These are phyloP conservation scores for Moricandia moricandioides DNA, from an alignment of 345 rosid species.

Conservation along the genomic window DNA sequence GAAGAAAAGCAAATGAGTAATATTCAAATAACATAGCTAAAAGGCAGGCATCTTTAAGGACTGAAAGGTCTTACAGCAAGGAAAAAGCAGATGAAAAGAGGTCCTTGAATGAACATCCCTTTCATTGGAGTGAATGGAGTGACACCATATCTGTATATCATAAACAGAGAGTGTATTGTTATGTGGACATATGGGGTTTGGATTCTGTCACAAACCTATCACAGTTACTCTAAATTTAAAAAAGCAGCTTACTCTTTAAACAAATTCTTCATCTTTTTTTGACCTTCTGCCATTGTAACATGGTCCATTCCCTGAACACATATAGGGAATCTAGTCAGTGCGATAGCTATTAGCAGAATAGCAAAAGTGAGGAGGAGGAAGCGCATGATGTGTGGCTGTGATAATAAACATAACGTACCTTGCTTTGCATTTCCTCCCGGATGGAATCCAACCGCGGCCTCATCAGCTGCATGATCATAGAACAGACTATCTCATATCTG, in stretches of 20 bases:
- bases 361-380: background rate
- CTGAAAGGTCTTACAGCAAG: constrained; percentile 64
- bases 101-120: constrained; percentile 77
- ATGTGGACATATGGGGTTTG: background rate
- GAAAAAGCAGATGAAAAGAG: constrained; percentile 71
- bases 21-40: constrained; percentile 6
- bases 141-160: constrained; percentile 63
- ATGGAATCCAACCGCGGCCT: constrained; percentile 66
- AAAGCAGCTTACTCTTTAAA: constrained; percentile 54
- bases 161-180: constrained; percentile 16
- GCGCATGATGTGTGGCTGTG: background rate
- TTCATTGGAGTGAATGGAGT: constrained; percentile 76
- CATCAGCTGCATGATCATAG: constrained; percentile 56
- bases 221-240: background rate
- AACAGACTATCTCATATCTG: background rate
- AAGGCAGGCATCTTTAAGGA: background rate
- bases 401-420: constrained; percentile 38
- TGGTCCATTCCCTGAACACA: constrained; percentile 53
- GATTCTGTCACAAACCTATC: background rate
- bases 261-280: constrained; percentile 58
- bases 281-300: constrained; percentile 49
- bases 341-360: background rate
- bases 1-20: background rate
- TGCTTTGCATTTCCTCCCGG: constrained; percentile 50
- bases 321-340: background rate